A percentile compares a stretch with the other conserved stretches of the same genome.
Conservation (phyloP, 495 filamentous ascomycete genomes). For the Barbatosphaeria neglecta region DNA sequence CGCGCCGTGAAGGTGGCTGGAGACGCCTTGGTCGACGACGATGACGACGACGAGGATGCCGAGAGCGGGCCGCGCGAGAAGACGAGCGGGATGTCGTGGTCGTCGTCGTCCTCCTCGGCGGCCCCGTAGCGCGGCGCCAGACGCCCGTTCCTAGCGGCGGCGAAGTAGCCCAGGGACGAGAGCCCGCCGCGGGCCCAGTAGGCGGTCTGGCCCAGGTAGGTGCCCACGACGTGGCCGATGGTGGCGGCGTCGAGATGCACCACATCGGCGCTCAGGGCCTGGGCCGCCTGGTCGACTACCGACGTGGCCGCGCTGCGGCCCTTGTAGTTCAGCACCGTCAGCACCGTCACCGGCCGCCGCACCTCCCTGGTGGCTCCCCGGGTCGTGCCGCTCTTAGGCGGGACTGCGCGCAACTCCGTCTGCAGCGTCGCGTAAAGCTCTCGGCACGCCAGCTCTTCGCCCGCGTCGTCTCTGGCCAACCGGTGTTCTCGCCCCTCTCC, state of each 20-base stretch:
- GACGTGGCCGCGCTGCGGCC: constrained; percentile 16
- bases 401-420: constrained; percentile 18
- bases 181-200: constrained; percentile 30
- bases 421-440: constrained; percentile 25
- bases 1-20: background rate
- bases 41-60: background rate
- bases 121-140: constrained; percentile 4
- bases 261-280: constrained; percentile 56
- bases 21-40: no score
- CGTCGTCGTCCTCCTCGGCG: constrained; percentile 4
- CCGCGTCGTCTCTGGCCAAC: constrained; percentile 9
- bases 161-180: constrained; percentile 55
- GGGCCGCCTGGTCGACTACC: constrained; percentile 38
- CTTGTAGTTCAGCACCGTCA: constrained; percentile 24
- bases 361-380: constrained; percentile 11
- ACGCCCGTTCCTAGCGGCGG: constrained; percentile 29
- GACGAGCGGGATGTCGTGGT: background rate
- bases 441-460: constrained; percentile 14
- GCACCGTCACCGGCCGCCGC: constrained; percentile 22
- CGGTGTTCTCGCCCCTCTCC: constrained; percentile 4
- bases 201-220: constrained; percentile 55
- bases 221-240: constrained; percentile 64
- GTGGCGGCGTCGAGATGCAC: constrained; percentile 68
- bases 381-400: constrained; percentile 8
- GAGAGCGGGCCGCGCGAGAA: background rate